phyloP scores from a whole-genome alignment of 2,329 filamentous ascomycete genomes.

The Thielaviopsis euricoi region DNA sequence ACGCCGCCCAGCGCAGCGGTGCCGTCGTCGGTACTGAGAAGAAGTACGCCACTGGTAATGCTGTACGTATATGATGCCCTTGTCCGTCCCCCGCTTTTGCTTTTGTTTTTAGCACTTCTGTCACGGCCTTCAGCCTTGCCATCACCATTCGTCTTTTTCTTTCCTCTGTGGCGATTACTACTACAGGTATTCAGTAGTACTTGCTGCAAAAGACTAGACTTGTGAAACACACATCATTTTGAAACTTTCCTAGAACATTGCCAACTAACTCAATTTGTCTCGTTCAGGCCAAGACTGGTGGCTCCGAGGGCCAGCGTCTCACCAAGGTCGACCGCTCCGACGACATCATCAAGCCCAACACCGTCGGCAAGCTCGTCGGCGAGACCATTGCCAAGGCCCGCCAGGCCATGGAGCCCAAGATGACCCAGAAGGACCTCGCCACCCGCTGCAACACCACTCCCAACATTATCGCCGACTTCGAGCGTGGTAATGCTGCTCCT shows the following conservation, averaged over 20 bases:
- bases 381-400: slow-evolving; percentile 69
- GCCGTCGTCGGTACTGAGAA: slow-evolving; percentile 74
- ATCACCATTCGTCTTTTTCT: no score
- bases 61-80: slow-evolving; percentile 37
- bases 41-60: slow-evolving; percentile 65
- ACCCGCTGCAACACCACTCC: slow-evolving; percentile 81
- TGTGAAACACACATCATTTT: background rate
- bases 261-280: slow-evolving; percentile 17
- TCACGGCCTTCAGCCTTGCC: no score
- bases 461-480: slow-evolving; percentile 66
- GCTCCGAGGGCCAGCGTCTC: slow-evolving; percentile 75
- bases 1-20: slow-evolving; percentile 74
- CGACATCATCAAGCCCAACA: slow-evolving; percentile 96
- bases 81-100: background rate
- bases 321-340: slow-evolving; percentile 96
- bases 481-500: slow-evolving; percentile 60
- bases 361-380: slow-evolving; percentile 64
- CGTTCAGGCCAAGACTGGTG: slow-evolving; percentile 14
- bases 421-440: slow-evolving; percentile 82
- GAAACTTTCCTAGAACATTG: background rate
- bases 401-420: slow-evolving; percentile 72
- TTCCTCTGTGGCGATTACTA: no score
- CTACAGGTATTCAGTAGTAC: no score
- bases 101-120: background rate
- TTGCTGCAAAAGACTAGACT: no score